These are phyloP conservation scores for Nicotiana knightiana DNA, from an alignment of 257 asterid genomes.

Conservation along the genomic window DNA sequence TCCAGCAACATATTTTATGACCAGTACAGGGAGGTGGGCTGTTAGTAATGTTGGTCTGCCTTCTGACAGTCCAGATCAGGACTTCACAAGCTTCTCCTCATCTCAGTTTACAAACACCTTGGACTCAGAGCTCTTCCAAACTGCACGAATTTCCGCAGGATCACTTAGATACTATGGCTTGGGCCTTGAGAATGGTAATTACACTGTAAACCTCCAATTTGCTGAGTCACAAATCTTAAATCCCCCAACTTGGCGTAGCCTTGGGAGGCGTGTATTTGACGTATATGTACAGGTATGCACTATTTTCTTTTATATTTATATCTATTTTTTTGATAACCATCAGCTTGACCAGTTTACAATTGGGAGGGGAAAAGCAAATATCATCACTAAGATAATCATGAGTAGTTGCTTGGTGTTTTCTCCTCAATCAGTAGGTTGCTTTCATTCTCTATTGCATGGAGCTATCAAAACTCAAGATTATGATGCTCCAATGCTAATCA, in stretches of 20 bases:
- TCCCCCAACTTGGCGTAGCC: slow-evolving; percentile 43
- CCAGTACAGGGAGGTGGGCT: slow-evolving; percentile 56
- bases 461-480: neutral
- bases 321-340: neutral
- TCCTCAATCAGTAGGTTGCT: neutral
- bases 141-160: slow-evolving; percentile 62
- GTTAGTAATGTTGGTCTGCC: slow-evolving; percentile 75
- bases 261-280: slow-evolving; percentile 78
- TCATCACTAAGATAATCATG: neutral
- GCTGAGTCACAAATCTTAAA: slow-evolving; percentile 43
- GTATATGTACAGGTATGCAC: slow-evolving; percentile 63
- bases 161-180: slow-evolving; percentile 78
- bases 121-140: slow-evolving; percentile 55
- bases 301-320: neutral
- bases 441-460: neutral
- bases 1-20: slow-evolving; percentile 55
- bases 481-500: neutral
- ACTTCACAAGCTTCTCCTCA: slow-evolving; percentile 18
- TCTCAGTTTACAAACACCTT: slow-evolving; percentile 40
- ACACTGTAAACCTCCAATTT: slow-evolving; percentile 64
- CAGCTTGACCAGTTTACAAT: neutral
- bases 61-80: slow-evolving; percentile 33
- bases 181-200: slow-evolving; percentile 77
- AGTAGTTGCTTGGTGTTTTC: neutral
- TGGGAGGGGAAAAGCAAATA: neutral